phyloP scores from a whole-genome alignment of 768 basidiomycete species.

The Sporobolomyces pararoseus region DNA sequence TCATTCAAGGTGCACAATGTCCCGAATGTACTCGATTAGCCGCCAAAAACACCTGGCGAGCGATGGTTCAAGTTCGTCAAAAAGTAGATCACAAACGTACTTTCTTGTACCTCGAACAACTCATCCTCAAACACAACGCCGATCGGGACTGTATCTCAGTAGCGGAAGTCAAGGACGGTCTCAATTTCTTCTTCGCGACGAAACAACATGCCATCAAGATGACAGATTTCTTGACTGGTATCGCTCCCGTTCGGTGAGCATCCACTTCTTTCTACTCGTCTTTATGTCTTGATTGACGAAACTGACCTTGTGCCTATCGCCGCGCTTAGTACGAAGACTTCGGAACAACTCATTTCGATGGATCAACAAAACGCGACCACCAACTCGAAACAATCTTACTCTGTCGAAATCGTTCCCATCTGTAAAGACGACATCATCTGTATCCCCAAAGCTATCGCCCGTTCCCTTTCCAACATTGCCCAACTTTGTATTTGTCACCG shows the following conservation, averaged over 20 bases:
- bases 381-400: slow-evolving; percentile 96
- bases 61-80: slow-evolving; percentile 95
- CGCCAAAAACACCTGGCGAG: slow-evolving; percentile 98
- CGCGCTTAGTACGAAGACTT: slow-evolving; percentile 69
- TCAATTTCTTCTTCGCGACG: slow-evolving; percentile 94
- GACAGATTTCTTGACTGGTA: slow-evolving; percentile 83
- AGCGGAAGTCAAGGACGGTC: slow-evolving; percentile 86
- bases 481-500: slow-evolving; percentile 83
- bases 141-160: slow-evolving; percentile 94
- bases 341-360: slow-evolving; percentile 87
- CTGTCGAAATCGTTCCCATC: slow-evolving; percentile 91
- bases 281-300: neutral
- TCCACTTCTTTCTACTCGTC: neutral
- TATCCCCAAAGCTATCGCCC: slow-evolving; percentile 76
- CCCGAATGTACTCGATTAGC: slow-evolving; percentile 88
- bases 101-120: slow-evolving; percentile 92
- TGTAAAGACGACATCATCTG: slow-evolving; percentile 98
- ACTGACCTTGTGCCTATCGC: neutral
- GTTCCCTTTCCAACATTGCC: slow-evolving; percentile 76
- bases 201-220: slow-evolving; percentile 91
- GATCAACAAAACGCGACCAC: slow-evolving; percentile 90
- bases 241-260: slow-evolving; percentile 78
- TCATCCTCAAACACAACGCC: slow-evolving; percentile 91
- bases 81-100: slow-evolving; percentile 98
- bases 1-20: slow-evolving; percentile 92